phyloP scores from a whole-genome alignment of 768 basidiomycete genomes.

The Gautieria morchelliformis region DNA sequence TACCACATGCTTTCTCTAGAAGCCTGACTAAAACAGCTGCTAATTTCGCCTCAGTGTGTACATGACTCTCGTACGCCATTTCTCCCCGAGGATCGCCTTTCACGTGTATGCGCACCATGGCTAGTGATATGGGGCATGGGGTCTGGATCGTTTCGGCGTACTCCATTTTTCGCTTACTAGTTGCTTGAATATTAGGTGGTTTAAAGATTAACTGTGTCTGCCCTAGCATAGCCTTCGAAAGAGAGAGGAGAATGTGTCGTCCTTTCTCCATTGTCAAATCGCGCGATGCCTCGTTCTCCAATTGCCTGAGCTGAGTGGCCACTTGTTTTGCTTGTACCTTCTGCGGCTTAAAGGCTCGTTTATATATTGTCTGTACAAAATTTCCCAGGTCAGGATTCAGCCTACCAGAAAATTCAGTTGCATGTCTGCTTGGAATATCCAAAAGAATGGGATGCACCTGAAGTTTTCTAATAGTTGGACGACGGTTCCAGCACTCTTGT shows the following conservation, averaged over 20 bases:
- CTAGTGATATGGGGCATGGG: conserved; percentile 34
- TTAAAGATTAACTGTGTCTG: conserved; percentile 27
- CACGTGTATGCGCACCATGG: conserved; percentile 32
- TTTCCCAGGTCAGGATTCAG: conserved; percentile 45
- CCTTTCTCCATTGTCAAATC: conserved; percentile 20
- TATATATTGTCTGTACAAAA: conserved; percentile 44
- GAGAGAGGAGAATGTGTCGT: conserved; percentile 29
- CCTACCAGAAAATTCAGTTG: conserved; percentile 16
- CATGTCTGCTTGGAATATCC: background rate
- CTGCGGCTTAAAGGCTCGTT: conserved; percentile 36
- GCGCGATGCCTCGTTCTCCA: conserved; percentile 16
- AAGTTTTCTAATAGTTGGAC: conserved; percentile 45
- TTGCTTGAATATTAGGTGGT: conserved; percentile 17
- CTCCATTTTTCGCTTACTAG: background rate
- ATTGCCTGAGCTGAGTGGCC: conserved; percentile 23
- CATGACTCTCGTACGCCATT: conserved; percentile 37
- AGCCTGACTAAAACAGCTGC: conserved; percentile 27
- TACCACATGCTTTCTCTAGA: conserved; percentile 24
- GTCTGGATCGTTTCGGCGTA: background rate
- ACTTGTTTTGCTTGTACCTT: conserved; percentile 34
- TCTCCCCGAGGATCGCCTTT: conserved; percentile 22
- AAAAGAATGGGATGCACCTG: conserved; percentile 21
- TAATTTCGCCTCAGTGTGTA: conserved; percentile 37
- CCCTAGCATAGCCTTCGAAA: conserved; percentile 36
- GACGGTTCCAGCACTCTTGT: conserved; percentile 23